Evolutionary conservation across 2,329 filamentous ascomycete genomes (phyloP).

Genomic region (Neocucurbitaria cava): DNA sequence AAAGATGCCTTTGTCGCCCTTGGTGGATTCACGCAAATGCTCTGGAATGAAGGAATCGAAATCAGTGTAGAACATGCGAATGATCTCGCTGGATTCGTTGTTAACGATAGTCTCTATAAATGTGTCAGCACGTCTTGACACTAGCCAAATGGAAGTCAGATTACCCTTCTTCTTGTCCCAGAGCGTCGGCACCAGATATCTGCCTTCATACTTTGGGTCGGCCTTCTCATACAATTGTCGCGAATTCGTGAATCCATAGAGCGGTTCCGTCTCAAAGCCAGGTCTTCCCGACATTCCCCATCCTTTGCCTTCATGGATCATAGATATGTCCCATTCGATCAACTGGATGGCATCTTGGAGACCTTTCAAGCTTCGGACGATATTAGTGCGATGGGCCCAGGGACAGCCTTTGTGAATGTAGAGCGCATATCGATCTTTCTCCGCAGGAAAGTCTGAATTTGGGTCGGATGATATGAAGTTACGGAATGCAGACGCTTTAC

Average conservation of each 20-base stretch:
- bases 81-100: conserved; percentile 46
- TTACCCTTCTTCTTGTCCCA: conserved; percentile 67
- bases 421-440: conserved; percentile 63
- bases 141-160: not conserved
- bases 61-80: conserved; percentile 41
- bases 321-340: conserved; percentile 45
- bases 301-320: conserved; percentile 41
- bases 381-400: conserved; percentile 63
- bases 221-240: conserved; percentile 75
- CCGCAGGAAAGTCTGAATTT: conserved; percentile 58
- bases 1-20: conserved; percentile 67
- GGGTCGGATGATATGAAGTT: conserved; percentile 60
- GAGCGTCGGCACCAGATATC: conserved; percentile 81
- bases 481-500: conserved; percentile 64
- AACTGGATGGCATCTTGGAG: conserved; percentile 58
- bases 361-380: conserved; percentile 57
- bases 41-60: conserved; percentile 35
- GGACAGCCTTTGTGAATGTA: conserved; percentile 67
- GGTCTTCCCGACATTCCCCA: conserved; percentile 28
- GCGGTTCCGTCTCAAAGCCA: conserved; percentile 23
- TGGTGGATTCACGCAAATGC: conserved; percentile 62
- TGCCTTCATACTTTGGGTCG: conserved; percentile 57
- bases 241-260: conserved; percentile 36
- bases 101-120: conserved; percentile 35
- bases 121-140: conserved; percentile 8